Evolutionary conservation across 2,329 filamentous ascomycete genomes (phyloP).

Genomic region (Penicillium olsonii): DNA sequence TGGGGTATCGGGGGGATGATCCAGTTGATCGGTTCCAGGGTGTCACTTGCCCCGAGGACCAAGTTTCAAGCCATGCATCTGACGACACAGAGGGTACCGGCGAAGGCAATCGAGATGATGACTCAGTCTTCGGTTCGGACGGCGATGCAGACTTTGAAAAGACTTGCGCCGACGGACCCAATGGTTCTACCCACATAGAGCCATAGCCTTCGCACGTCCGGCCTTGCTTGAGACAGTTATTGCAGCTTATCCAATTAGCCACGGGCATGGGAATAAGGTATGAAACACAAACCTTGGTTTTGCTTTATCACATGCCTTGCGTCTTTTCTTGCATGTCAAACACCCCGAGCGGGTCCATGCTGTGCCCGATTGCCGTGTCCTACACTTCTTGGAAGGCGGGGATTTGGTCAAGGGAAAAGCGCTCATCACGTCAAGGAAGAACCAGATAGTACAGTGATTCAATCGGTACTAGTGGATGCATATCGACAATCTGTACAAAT

Average conservation of each 20-base stretch:
- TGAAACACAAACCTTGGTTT: slow-evolving; percentile 34
- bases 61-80: slow-evolving; percentile 11
- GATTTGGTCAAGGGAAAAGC: slow-evolving; percentile 13
- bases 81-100: slow-evolving; percentile 16
- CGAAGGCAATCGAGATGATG: slow-evolving; percentile 14
- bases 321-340: slow-evolving; percentile 41
- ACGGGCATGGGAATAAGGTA: background rate
- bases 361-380: slow-evolving; percentile 28
- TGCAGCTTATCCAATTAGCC: slow-evolving; percentile 12
- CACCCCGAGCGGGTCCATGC: slow-evolving; percentile 43
- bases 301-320: slow-evolving; percentile 41
- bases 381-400: slow-evolving; percentile 20
- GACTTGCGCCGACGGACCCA: slow-evolving; percentile 33
- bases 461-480: slow-evolving; percentile 6
- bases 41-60: slow-evolving; percentile 11
- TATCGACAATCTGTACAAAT: slow-evolving; percentile 8
- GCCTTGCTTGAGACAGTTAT: slow-evolving; percentile 37
- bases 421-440: slow-evolving; percentile 12
- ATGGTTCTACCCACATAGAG: slow-evolving; percentile 38
- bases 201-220: slow-evolving; percentile 41
- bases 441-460: background rate
- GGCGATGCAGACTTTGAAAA: slow-evolving; percentile 22
- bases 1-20: slow-evolving; percentile 6
- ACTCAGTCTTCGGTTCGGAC: background rate
- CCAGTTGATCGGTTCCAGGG: slow-evolving; percentile 6